These are phyloP conservation scores for Dothiorella sarmentorum DNA, from an alignment of 2,329 filamentous ascomycete genomes.

Conservation along the genomic window DNA sequence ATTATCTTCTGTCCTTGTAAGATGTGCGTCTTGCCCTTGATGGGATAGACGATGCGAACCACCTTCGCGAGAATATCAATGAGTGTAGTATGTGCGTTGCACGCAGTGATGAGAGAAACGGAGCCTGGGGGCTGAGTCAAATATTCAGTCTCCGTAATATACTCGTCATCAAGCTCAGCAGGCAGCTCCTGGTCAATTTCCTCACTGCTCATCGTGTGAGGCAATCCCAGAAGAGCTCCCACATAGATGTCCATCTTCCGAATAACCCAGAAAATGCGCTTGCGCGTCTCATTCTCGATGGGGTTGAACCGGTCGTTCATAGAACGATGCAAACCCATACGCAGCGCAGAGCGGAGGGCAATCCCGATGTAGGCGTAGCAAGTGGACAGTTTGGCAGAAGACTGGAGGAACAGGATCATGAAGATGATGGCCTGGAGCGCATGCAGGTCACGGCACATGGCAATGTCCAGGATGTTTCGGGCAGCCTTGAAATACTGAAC, in stretches of 20 bases:
- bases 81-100: constrained; percentile 59
- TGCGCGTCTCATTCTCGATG: constrained; percentile 48
- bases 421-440: constrained; percentile 52
- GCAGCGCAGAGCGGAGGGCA: constrained; percentile 48
- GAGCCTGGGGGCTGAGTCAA: constrained; percentile 53
- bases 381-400: constrained; percentile 50
- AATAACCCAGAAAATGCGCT: constrained; percentile 52
- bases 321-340: constrained; percentile 51
- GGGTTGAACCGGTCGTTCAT: constrained; percentile 46
- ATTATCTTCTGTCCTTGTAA: constrained; percentile 36
- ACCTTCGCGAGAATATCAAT: constrained; percentile 59
- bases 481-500: constrained; percentile 49
- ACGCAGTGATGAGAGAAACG: constrained; percentile 56
- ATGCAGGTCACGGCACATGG: constrained; percentile 50
- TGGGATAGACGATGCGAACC: constrained; percentile 61
- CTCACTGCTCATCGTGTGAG: constrained; percentile 47
- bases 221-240: constrained; percentile 49
- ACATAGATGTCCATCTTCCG: constrained; percentile 53
- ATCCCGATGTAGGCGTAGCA: constrained; percentile 54
- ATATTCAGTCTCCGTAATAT: constrained; percentile 48
- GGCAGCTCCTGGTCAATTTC: constrained; percentile 50
- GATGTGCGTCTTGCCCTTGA: constrained; percentile 44
- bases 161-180: constrained; percentile 49
- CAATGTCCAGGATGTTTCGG: constrained; percentile 49
- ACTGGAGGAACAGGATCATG: constrained; percentile 54